Evolutionary conservation across 108 stramenopile genomes (phyloP), one percentile per base, ranked within the genome.

Genomic region (Nitzschia sp.): DNA sequence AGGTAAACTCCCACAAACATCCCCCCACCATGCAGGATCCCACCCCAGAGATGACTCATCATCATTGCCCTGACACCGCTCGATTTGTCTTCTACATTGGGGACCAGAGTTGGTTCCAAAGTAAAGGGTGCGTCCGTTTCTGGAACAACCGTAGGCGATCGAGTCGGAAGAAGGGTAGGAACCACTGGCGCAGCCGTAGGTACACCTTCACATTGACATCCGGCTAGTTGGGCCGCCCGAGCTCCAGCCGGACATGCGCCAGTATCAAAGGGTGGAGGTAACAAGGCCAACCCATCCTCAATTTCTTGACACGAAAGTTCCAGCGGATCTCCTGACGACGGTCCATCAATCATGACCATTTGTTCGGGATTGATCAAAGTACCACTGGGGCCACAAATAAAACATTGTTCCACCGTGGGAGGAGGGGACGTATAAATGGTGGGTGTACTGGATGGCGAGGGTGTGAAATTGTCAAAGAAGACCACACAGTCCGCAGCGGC

Each of bases 361-460:
- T 53, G 13, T 4, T 53, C 51, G n/a, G 51, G 51, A 53, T 53
- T 53, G 13, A 24, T 24, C 51, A 53, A 53, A n/a, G 24, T 53
- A 5, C 21, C 51, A 17, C 24, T n/a, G 5, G 19, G 51, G 4
- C 51, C 51, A 53, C 51, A 53, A n/a, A 53, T 53, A 53, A 53
- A 53, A n/a, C 51, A 53, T 19, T 24, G 21, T 15, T 53, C 51
- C 5, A n/a, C 21, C 5, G 51, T 53, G 6, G 51, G 51, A n/a
- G 51, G 13, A 4, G 51, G 6, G 24, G 51, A 53, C 5, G 51
- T 8, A 19, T 8, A 6, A 6, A 17, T n/a, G 8, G 21, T 24
- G 6, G n/a, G 21, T 15, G 15, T 13, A 13, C 13, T 45, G 45
- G 45, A 9, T 13, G 45, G 9, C 45, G 15, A 45, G 15, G 13